phyloP scores from a whole-genome alignment of 2,329 filamentous ascomycete species.

The Ophiostoma ulmi region DNA sequence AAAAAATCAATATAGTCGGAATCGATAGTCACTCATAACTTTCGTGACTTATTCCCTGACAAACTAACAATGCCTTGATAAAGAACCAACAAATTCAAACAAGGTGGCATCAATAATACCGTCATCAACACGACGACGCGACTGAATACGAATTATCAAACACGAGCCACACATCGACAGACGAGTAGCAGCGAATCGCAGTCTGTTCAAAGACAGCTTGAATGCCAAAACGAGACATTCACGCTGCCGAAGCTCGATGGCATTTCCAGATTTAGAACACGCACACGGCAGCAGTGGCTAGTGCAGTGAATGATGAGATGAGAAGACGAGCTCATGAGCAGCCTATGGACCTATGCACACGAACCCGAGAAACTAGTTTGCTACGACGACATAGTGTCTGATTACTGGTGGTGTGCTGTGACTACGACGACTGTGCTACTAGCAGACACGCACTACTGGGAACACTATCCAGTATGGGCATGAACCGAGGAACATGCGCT shows the following conservation, averaged over 20 bases:
- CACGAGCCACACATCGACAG: not conserved
- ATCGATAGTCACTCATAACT: not conserved
- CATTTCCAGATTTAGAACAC: slow-evolving; percentile 11
- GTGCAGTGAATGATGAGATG: not conserved
- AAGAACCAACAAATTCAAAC: not conserved
- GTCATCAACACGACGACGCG: slow-evolving; percentile 6
- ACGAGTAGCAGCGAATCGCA: not conserved
- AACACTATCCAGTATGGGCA: slow-evolving; percentile 2
- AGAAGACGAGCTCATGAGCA: too few species aligned
- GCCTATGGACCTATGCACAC: too few species aligned
- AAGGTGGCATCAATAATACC: not conserved
- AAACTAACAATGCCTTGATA: not conserved
- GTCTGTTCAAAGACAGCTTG: not conserved
- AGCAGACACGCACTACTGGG: not conserved
- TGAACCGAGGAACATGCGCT: not conserved
- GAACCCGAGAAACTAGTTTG: not conserved
- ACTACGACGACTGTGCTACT: slow-evolving; percentile 9
- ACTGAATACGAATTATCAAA: slow-evolving; percentile 5
- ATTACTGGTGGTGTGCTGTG: not conserved
- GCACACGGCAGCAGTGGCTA: not conserved
- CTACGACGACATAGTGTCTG: not conserved
- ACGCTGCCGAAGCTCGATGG: not conserved
- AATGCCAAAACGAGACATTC: not conserved
- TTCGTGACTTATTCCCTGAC: too few species aligned
- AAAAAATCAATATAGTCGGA: not conserved